phyloP scores from a whole-genome alignment of 1,139 yeast genomes.

The Blastobotrys aristatus region DNA sequence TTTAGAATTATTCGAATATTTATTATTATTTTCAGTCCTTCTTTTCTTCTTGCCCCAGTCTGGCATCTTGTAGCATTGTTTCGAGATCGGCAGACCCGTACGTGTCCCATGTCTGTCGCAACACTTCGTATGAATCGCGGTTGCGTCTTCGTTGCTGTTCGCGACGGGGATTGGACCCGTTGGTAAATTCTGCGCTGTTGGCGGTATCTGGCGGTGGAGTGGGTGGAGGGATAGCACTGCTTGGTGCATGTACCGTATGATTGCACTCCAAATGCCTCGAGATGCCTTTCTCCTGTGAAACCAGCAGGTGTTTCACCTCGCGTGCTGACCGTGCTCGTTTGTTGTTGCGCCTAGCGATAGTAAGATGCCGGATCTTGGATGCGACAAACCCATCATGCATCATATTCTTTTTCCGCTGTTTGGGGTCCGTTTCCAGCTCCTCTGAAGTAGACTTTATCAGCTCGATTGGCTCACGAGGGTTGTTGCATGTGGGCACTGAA shows the following conservation, averaged over 20 bases:
- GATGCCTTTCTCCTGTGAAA: too few species aligned
- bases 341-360: neutral
- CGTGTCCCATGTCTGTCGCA: neutral
- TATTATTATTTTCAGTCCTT: neutral
- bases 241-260: too few species aligned
- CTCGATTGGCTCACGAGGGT: neutral
- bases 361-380: neutral
- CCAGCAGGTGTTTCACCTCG: neutral
- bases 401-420: neutral
- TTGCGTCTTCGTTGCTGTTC: neutral
- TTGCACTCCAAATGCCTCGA: too few species aligned
- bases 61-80: too few species aligned
- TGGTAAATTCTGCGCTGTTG: too few species aligned
- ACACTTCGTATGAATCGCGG: neutral
- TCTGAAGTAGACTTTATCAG: neutral
- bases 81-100: neutral
- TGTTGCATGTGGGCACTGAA: neutral
- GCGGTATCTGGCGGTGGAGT: too few species aligned
- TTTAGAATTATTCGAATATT: neutral
- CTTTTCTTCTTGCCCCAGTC: neutral
- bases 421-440: neutral
- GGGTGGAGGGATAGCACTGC: too few species aligned
- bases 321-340: neutral
- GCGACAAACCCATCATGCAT: neutral
- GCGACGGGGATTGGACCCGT: too few species aligned